phyloP scores from a whole-genome alignment of 2,329 filamentous ascomycete species.

The Aspergillus floridensis region DNA sequence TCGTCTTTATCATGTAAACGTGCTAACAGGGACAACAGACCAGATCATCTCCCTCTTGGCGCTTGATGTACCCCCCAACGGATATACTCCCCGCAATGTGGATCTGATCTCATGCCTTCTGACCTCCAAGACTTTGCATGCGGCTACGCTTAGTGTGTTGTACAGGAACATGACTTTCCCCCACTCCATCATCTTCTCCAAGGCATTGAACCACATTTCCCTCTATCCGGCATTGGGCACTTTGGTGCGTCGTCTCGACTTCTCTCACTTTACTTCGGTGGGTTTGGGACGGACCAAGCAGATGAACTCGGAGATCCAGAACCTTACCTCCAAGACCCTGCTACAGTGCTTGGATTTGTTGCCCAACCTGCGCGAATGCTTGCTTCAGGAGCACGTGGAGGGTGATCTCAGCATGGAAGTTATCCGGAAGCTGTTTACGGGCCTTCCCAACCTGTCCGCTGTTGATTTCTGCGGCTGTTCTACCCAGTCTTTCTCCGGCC shows the following conservation, averaged over 20 bases:
- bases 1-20: background rate
- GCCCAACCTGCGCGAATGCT: conserved; percentile 72
- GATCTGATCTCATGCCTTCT: conserved; percentile 74
- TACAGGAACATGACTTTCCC: conserved; percentile 79
- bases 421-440: conserved; percentile 67
- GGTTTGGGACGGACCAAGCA: conserved; percentile 72
- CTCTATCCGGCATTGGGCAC: conserved; percentile 67
- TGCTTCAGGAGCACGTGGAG: conserved; percentile 78
- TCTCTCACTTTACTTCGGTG: conserved; percentile 80
- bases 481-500: conserved; percentile 62
- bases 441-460: conserved; percentile 62
- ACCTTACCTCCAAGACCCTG: conserved; percentile 72
- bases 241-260: conserved; percentile 75
- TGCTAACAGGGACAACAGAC: conserved; percentile 46
- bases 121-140: conserved; percentile 72
- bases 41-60: conserved; percentile 72
- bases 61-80: conserved; percentile 71
- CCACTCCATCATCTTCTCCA: conserved; percentile 78
- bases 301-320: conserved; percentile 71
- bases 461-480: conserved; percentile 77
- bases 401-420: conserved; percentile 69
- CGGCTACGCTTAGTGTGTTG: conserved; percentile 69
- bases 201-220: conserved; percentile 69
- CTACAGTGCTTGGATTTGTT: conserved; percentile 68
- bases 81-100: conserved; percentile 71